These are phyloP conservation scores for Penicillium aurantiogriseum DNA, from an alignment of 2,329 filamentous ascomycete species.

Conservation along the genomic window DNA sequence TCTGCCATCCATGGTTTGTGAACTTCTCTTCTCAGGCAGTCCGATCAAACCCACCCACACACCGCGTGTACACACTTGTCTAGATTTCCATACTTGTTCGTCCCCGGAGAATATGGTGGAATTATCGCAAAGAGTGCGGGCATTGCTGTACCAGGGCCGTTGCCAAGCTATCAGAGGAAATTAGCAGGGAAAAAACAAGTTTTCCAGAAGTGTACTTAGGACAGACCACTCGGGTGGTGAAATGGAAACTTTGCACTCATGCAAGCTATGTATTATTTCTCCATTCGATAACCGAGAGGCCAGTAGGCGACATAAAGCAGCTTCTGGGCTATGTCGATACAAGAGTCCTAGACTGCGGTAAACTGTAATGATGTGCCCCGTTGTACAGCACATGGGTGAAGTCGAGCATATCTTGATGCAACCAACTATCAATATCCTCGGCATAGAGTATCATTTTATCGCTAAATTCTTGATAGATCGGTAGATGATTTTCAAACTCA, in stretches of 20 bases:
- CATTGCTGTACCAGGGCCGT: background rate
- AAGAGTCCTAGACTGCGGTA: background rate
- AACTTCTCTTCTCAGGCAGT: background rate
- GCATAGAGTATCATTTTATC: background rate
- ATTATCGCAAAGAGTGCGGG: background rate
- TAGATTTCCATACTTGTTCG: background rate
- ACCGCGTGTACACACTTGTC: background rate
- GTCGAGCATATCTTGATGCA: background rate
- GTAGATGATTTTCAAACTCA: background rate
- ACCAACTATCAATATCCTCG: background rate
- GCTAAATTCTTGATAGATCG: background rate
- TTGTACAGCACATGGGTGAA: background rate
- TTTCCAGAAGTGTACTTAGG: background rate
- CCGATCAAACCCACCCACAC: background rate
- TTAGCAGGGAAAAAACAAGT: background rate
- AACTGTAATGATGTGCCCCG: background rate
- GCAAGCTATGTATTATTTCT: background rate
- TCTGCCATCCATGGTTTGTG: background rate
- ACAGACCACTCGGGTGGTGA: background rate
- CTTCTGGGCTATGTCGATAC: background rate
- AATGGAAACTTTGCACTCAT: background rate
- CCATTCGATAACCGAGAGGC: background rate
- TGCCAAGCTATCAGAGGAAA: background rate
- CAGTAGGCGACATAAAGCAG: background rate
- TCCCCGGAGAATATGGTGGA: background rate